Conservation (phyloP, 225 moss, liverwort and hornwort genomes). For the Marchantia paleacea region DNA sequence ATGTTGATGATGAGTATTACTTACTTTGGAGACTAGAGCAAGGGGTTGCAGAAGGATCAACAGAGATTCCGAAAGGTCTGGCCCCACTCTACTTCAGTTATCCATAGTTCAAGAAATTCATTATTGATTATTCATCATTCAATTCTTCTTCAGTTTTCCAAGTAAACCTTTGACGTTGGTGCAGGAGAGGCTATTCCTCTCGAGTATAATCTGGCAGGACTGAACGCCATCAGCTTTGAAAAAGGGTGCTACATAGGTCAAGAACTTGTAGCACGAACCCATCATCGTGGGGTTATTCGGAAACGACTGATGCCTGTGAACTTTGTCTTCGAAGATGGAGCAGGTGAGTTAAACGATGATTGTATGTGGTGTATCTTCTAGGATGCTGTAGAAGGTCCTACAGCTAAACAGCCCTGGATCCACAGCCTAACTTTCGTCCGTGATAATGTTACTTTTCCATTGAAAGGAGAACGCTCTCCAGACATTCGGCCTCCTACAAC, state of each 20-base stretch:
- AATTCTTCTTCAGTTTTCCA: not conserved
- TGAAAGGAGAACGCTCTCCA: no score
- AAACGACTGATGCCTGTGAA: constrained; percentile 80
- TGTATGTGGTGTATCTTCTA: not conserved
- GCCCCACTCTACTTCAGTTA: not conserved
- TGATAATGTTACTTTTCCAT: no score
- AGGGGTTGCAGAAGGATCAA: constrained; percentile 85
- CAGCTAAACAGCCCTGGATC: no score
- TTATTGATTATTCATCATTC: no score
- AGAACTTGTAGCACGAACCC: constrained; percentile 89
- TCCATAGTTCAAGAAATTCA: no score
- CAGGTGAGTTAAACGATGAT: constrained; percentile 47
- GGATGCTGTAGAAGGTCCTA: no score
- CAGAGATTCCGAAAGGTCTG: constrained; percentile 82
- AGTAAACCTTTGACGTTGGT: not conserved
- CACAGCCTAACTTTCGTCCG: no score
- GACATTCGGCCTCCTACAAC: no score
- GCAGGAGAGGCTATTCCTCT: constrained; percentile 90
- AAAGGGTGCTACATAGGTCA: constrained; percentile 98
- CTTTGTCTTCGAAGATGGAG: constrained; percentile 62
- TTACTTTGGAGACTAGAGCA: constrained; percentile 90
- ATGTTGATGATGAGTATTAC: constrained; percentile 69
- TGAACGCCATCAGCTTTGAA: constrained; percentile 90
- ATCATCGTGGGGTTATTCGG: constrained; percentile 90
- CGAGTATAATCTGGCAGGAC: constrained; percentile 83